Conservation (phyloP, 805 yeast species). For the Metschnikowia lachancei region DNA sequence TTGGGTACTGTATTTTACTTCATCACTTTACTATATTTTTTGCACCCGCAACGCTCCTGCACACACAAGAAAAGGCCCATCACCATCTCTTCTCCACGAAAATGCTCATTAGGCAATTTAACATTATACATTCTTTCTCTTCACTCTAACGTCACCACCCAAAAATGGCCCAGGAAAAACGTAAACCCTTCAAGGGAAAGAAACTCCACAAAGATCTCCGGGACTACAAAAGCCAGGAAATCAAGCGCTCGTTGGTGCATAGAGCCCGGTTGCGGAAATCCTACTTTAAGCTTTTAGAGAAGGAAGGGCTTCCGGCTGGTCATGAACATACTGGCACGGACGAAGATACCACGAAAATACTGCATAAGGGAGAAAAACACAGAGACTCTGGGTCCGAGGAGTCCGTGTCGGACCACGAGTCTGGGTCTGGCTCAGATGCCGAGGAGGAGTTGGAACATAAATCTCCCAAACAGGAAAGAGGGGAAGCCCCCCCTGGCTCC, state of each 20-base stretch:
- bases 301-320: slow-evolving; percentile 56
- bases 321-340: not conserved
- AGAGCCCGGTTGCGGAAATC: slow-evolving; percentile 77
- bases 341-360: not conserved
- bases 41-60: not conserved
- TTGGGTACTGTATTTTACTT: no score
- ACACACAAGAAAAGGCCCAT: not conserved
- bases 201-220: slow-evolving; percentile 35
- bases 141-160: not conserved
- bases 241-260: slow-evolving; percentile 72
- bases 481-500: slow-evolving; percentile 9
- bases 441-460: no score
- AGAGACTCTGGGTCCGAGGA: not conserved
- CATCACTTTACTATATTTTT: not conserved
- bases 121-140: not conserved
- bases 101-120: no score
- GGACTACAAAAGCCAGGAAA: slow-evolving; percentile 54
- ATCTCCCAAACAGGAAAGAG: not conserved
- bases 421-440: no score
- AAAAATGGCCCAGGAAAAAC: slow-evolving; percentile 16
- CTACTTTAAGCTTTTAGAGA: slow-evolving; percentile 74
- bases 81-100: slow-evolving; percentile 4
- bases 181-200: slow-evolving; percentile 27
- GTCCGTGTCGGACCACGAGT: slow-evolving; percentile 1
- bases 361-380: not conserved